These are phyloP conservation scores for Phylloporus rhodoxanthus DNA, from an alignment of 768 basidiomycete genomes.

Conservation along the genomic window DNA sequence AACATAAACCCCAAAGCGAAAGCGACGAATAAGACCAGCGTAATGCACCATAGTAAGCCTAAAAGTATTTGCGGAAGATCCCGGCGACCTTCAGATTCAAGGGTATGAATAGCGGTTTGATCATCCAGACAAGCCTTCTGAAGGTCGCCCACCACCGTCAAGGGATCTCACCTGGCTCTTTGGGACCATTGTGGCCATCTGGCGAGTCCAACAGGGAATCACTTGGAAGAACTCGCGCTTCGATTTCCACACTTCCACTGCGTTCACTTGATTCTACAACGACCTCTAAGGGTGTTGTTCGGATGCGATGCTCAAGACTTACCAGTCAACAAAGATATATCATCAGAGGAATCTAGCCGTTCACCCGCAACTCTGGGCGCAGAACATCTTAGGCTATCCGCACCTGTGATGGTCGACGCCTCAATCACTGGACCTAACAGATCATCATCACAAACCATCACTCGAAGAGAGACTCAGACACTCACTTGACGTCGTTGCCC, in stretches of 20 bases:
- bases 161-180: conserved; percentile 23
- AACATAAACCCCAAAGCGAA: conserved; percentile 22
- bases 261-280: conserved; percentile 13
- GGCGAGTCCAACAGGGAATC: conserved; percentile 8
- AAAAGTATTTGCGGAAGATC: conserved; percentile 40
- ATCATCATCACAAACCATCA: conserved; percentile 6
- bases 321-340: conserved; percentile 9
- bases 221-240: background rate
- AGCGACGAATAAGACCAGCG: conserved; percentile 21
- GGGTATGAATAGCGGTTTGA: conserved; percentile 36
- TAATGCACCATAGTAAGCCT: conserved; percentile 18
- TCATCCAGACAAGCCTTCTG: conserved; percentile 39
- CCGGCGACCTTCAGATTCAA: conserved; percentile 45
- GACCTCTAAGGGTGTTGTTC: conserved; percentile 7
- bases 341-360: background rate
- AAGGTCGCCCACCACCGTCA: conserved; percentile 50
- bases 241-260: background rate
- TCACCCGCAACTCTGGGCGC: conserved; percentile 9
- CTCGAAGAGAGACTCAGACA: background rate
- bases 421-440: conserved; percentile 22
- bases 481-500: conserved; percentile 26
- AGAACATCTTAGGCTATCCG: conserved; percentile 1
- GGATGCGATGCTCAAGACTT: conserved; percentile 2
- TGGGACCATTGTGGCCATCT: conserved; percentile 9
- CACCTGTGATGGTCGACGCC: conserved; percentile 15